Evolutionary conservation across 2,329 filamentous ascomycete genomes (phyloP), one percentile per base, ranked within the genome.

Genomic region (Periconia digitata): DNA sequence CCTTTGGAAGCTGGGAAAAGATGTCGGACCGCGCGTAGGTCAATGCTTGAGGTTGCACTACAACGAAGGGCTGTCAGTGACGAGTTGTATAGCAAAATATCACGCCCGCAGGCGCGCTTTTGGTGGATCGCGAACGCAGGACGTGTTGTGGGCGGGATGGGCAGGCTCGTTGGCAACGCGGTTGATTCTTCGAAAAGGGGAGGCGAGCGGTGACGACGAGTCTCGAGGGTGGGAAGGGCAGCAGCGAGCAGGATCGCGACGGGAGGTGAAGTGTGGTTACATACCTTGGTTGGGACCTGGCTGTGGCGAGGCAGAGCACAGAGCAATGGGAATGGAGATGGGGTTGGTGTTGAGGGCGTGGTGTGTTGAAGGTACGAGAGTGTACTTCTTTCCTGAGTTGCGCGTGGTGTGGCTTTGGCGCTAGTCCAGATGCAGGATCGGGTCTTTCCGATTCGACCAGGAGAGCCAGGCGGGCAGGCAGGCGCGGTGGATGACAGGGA

Each of bases 31-130:
- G 62, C 69, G 67, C 51, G 56, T 54, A 64, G 69, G 68, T 69
- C 69, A 72, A 72, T 71, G 68, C 69, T 50, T 67, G 63, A 51
- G 54, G 61, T 55, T 55, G 60, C 59, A 67, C 67, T 69, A 65
- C 55, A 62, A 55, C 54, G 53, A 44, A 50, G 60, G 29, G 59
- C 64, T 54, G 61, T 69, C 59, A 61, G 56, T 49, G 8, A n/a
- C 17, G n/a, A 40, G 38, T 21, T 40, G 27, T 44, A 55, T 51
- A 62, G 51, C 56, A 36, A 46, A 42, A 50, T 27, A 44, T 37
- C 49, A 39, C 27, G 29, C 40, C 34, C 47, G 43, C 42, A 24
- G 46, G 32, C 44, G 35, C 37, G 39, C 22, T 8, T 15, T 21
- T 23, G 16, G n/a, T 3, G 18, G 41, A 24, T 18, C 15, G 38